phyloP scores from a whole-genome alignment of 2,329 filamentous ascomycete species.

The Eurotiales sp. region DNA sequence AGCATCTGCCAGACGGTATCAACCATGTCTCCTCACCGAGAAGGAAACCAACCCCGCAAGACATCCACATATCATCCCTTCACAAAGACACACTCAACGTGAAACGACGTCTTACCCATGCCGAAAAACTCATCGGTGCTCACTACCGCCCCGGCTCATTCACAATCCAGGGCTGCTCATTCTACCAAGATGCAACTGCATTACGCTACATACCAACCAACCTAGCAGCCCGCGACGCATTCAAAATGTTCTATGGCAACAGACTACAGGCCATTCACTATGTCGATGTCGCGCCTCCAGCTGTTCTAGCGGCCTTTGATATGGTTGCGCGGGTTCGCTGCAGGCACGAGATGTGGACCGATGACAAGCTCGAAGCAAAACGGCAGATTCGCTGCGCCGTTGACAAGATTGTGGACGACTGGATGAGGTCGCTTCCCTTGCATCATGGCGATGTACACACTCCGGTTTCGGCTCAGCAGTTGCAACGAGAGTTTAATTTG shows the following conservation, averaged over 20 bases:
- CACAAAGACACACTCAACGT: constrained; percentile 5
- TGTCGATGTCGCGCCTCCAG: constrained; percentile 9
- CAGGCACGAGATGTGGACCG: constrained; percentile 4
- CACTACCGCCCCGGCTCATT: background rate
- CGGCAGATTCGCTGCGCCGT: constrained; percentile 2
- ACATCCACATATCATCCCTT: background rate
- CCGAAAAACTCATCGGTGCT: constrained; percentile 5
- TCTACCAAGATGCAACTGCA: constrained; percentile 8
- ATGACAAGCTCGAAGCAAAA: constrained; percentile 7
- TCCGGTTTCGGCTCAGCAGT: background rate
- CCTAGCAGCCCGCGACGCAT: background rate
- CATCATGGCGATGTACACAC: background rate
- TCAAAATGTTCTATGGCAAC: constrained; percentile 12
- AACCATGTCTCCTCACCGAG: background rate
- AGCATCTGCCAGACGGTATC: too few relatives aligned
- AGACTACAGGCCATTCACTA: constrained; percentile 3
- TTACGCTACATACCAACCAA: constrained; percentile 2
- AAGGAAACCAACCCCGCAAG: background rate
- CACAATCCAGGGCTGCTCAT: constrained; percentile 2
- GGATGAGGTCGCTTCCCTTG: constrained; percentile 6
- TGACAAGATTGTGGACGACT: constrained; percentile 10
- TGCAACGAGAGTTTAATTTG: background rate
- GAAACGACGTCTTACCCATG: constrained; percentile 6
- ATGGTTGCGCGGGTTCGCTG: constrained; percentile 11
- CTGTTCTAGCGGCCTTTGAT: constrained; percentile 3